Evolutionary conservation across 352 stramenopile genomes (phyloP).

Genomic region (Phytopythium boreale): DNA sequence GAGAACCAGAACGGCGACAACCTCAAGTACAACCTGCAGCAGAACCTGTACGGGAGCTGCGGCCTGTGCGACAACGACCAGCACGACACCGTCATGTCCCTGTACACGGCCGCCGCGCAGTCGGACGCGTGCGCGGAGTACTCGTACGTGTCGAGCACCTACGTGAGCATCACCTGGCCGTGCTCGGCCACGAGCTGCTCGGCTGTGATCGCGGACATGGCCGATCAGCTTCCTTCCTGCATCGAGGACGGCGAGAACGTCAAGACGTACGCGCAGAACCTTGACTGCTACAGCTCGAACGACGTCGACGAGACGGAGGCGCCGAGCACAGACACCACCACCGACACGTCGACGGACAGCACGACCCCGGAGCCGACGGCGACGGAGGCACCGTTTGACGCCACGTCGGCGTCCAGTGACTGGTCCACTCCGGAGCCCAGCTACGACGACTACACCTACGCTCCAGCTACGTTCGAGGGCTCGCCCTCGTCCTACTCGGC

Average conservation of each 20-base stretch:
- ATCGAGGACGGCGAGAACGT: conserved; percentile 8
- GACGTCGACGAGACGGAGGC: not conserved
- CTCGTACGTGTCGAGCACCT: conserved; percentile 10
- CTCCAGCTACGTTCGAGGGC: not conserved
- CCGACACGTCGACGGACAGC: not conserved
- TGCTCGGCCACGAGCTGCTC: conserved; percentile 19
- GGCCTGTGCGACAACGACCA: conserved; percentile 4
- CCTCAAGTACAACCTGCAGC: not conserved
- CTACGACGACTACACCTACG: conserved; percentile 1
- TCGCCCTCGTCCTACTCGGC: not conserved
- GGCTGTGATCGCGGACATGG: conserved; percentile 11
- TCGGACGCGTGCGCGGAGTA: conserved; percentile 13
- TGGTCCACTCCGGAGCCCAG: not conserved
- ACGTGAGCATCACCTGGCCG: conserved; percentile 17
- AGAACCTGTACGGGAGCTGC: conserved; percentile 2
- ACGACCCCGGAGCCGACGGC: not conserved
- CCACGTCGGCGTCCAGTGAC: not conserved
- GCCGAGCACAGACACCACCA: not conserved
- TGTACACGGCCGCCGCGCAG: conserved; percentile 9
- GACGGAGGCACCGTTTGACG: not conserved
- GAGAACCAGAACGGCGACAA: not conserved
- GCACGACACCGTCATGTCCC: not conserved
- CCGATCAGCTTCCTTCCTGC: conserved; percentile 17
- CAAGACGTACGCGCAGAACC: conserved; percentile 4
- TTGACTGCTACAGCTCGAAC: conserved; percentile 1